Conservation (phyloP, 768 basidiomycete species). For the Coprinellus micaceus region DNA sequence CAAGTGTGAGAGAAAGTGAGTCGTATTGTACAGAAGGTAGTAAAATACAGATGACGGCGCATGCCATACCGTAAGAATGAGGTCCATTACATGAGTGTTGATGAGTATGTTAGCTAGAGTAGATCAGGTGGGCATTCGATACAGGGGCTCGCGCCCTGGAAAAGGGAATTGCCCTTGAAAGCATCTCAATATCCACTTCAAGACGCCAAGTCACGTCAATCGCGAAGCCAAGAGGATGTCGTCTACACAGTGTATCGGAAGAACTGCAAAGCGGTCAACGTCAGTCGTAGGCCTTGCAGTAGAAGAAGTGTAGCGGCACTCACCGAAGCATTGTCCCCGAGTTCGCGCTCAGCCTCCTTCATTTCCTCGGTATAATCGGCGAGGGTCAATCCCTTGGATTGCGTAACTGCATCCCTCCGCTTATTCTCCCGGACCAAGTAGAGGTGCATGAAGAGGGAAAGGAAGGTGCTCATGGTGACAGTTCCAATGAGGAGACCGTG, state of each 20-base stretch:
- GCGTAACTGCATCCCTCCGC: slow-evolving; percentile 22
- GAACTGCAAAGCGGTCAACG: slow-evolving; percentile 18
- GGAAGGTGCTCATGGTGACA: slow-evolving; percentile 23
- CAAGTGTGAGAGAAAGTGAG: no score
- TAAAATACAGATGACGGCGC: no score
- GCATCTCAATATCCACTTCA: no score
- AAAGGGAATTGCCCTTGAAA: background rate
- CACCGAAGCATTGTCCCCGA: slow-evolving; percentile 29
- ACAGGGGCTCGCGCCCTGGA: background rate
- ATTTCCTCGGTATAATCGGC: slow-evolving; percentile 27
- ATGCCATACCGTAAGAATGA: no score
- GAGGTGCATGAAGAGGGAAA: slow-evolving; percentile 24
- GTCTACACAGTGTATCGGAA: slow-evolving; percentile 29
- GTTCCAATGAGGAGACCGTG: slow-evolving; percentile 28
- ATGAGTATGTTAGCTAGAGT: no score
- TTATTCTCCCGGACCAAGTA: slow-evolving; percentile 26
- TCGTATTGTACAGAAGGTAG: no score
- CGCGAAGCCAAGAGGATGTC: background rate
- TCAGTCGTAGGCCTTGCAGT: background rate
- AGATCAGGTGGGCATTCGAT: no score
- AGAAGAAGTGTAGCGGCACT: slow-evolving; percentile 5
- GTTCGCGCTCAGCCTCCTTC: slow-evolving; percentile 25
- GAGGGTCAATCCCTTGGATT: slow-evolving; percentile 21
- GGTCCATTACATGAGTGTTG: no score
- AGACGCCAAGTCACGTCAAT: background rate